phyloP scores from a whole-genome alignment of 129 eudicot species.

The Logfia minima region DNA sequence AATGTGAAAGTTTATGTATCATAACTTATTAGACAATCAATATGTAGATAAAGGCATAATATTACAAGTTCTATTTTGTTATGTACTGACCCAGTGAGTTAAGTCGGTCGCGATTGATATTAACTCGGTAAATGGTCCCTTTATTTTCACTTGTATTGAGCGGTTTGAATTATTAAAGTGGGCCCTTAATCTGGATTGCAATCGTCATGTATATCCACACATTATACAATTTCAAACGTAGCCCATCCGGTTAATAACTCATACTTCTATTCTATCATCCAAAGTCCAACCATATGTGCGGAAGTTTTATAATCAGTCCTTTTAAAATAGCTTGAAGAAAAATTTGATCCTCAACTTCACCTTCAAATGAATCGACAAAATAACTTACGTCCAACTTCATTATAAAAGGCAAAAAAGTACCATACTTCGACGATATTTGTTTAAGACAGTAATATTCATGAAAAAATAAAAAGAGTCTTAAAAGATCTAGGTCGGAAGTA shows the following conservation, averaged over 20 bases:
- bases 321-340: neutral
- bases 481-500: too few species aligned
- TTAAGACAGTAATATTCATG: too few species aligned
- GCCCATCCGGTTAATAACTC: neutral
- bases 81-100: neutral
- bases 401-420: too few species aligned
- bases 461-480: too few species aligned
- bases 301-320: neutral
- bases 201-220: constrained; percentile 21
- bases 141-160: neutral
- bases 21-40: too few species aligned
- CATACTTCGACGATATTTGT: too few species aligned
- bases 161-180: constrained; percentile 18
- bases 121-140: neutral
- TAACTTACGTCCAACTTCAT: too few species aligned
- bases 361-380: neutral
- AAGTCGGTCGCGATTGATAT: neutral
- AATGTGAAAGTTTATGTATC: too few species aligned
- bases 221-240: neutral
- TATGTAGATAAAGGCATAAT: too few species aligned
- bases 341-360: neutral
- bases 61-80: too few species aligned
- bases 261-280: neutral
- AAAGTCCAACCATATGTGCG: constrained; percentile 4
- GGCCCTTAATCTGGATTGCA: constrained; percentile 16